Evolutionary conservation across 2,329 filamentous ascomycete species (phyloP).

Genomic region (Curvularia sp.): DNA sequence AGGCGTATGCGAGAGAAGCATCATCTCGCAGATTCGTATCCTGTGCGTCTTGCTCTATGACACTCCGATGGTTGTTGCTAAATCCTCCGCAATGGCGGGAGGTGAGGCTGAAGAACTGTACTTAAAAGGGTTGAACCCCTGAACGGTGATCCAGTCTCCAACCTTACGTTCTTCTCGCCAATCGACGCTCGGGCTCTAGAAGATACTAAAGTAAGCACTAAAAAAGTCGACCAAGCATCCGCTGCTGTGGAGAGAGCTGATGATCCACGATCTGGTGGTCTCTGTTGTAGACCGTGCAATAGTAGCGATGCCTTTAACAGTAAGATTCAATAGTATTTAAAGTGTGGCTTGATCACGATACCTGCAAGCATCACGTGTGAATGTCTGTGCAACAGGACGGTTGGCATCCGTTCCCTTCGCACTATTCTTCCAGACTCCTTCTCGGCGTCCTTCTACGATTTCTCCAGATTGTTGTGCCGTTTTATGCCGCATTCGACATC

Average conservation of each 20-base stretch:
- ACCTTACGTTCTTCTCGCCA: constrained; percentile 28
- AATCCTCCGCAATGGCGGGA: neutral
- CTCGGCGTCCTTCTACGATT: neutral
- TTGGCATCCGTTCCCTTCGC: constrained; percentile 3
- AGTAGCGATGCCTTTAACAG: neutral
- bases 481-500: neutral
- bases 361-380: neutral
- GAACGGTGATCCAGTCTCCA: constrained; percentile 23
- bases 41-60: neutral
- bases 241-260: constrained; percentile 30
- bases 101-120: constrained; percentile 13
- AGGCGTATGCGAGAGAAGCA: neutral
- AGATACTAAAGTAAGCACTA: constrained; percentile 3
- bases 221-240: constrained; percentile 15
- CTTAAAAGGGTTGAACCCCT: constrained; percentile 14
- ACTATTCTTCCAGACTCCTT: constrained; percentile 1
- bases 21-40: neutral
- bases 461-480: neutral
- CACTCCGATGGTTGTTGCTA: neutral
- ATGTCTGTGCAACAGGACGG: constrained; percentile 5
- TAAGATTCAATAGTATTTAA: neutral
- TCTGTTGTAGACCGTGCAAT: neutral
- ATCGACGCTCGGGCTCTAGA: constrained; percentile 29
- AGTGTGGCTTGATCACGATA: neutral
- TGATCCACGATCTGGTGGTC: constrained; percentile 8